Base-by-base conservation (phyloP, 345 rosid genomes). In the Hirschfeldia incana region DNA sequence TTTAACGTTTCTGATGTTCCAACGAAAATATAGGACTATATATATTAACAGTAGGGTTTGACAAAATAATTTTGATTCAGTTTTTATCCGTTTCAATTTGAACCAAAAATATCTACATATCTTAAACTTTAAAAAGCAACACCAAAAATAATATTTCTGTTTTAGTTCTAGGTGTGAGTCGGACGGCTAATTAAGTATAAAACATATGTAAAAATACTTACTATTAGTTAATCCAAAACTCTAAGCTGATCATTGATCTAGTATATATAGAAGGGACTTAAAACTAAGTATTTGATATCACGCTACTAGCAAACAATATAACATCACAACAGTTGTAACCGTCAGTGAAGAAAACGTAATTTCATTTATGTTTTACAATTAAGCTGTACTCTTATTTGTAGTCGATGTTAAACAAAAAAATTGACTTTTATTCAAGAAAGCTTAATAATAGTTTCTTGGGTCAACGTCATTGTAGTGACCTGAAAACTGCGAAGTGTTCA, bases 381-480 rank as follows among this genome's bases (percentile, higher is more conserved):
- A 59, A 12, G 62, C 30, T 70, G 26, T 57, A 58, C 7, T 70
- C 13, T 6, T 70, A 5, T 30, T 4, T 55, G 36, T 58, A 27
- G 36, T 61, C 42, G 39, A 74, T 64, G 6, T 65, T 46, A 36
- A 51, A 34, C 65, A 53, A 37, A 28, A 42, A 3, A 15, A 4
- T 67, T 75, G 72, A 66, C 78, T 27, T 34, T 66, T 53, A n/a
- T 42, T 42, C 49, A 42, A 42, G 49, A 42, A 42, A 10, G 49
- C 13, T 42, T 42, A 42, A 42, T 12, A 42, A n/a, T n/a, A 10
- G 51, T 12, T 42, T 42, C n/a, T 42, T 42, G n/a, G 51, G 51
- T 42, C 5, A 42, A 42, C 51, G 51, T 42, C 9, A 39, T 39
- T 96, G 30, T n/a, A n/a, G n/a, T n/a, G n/a, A n/a, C n/a, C n/a